Percentiles rank a stretch among this genome's conserved stretches.
Evolutionary conservation across 2,329 filamentous ascomycete species (phyloP).

Genomic region (Fusarium veterinarium): DNA sequence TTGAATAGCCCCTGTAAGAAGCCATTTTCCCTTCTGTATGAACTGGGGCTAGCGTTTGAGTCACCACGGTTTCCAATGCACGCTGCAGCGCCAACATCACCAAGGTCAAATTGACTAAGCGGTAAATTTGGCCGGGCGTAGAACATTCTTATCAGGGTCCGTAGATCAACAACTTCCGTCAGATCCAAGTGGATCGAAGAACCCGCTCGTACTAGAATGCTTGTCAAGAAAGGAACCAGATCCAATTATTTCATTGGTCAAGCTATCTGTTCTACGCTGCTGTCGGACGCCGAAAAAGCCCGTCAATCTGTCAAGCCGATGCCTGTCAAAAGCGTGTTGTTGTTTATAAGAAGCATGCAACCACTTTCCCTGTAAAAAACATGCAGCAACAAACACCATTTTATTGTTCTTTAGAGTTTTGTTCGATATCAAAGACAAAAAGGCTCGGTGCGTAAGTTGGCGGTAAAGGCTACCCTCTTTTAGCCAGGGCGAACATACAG

Average conservation of each 20-base stretch:
- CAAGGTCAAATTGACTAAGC: constrained; percentile 7
- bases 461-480: constrained; percentile 12
- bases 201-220: background rate
- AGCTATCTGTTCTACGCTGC: too few relatives aligned
- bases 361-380: background rate
- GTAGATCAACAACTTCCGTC: background rate
- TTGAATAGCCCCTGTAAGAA: background rate
- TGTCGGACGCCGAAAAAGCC: constrained; percentile 20
- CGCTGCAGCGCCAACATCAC: background rate
- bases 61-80: background rate
- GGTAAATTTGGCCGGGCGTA: background rate
- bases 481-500: constrained; percentile 5
- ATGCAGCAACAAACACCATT: background rate
- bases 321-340: background rate
- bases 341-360: background rate
- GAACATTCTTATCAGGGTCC: background rate
- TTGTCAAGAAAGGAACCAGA: background rate
- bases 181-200: constrained; percentile 1
- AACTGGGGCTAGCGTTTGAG: background rate
- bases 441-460: background rate
- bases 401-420: background rate
- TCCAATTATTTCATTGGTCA: constrained; percentile 1
- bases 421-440: background rate
- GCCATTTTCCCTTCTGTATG: background rate
- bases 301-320: background rate